phyloP scores from a whole-genome alignment of 2,329 filamentous ascomycete genomes.

The Cordyceps militaris region DNA sequence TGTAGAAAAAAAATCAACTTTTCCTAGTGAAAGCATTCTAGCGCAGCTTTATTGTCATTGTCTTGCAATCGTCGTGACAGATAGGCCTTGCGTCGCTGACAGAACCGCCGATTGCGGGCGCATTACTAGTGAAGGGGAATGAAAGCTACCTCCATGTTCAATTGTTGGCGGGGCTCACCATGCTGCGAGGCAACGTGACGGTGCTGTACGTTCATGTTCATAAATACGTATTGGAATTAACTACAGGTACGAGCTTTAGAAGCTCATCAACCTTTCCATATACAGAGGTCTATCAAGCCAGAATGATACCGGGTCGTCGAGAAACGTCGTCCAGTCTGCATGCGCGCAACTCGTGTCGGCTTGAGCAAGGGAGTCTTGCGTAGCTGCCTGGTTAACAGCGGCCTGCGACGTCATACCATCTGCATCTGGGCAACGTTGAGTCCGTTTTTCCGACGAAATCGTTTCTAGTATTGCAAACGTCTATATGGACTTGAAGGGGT shows the following conservation, averaged over 20 bases:
- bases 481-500: not conserved
- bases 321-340: not conserved
- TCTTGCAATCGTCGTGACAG: not conserved
- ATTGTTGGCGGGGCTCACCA: not conserved
- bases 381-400: not conserved
- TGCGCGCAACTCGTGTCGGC: not conserved
- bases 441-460: not conserved
- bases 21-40: too few species aligned
- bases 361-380: not conserved
- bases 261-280: not conserved
- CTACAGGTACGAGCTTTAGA: not conserved
- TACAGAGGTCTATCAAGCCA: conserved; percentile 1
- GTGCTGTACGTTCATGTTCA: not conserved
- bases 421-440: not conserved
- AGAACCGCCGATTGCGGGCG: not conserved
- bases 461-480: not conserved
- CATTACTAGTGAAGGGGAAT: not conserved
- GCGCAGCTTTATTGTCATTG: too few species aligned
- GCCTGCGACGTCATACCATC: not conserved
- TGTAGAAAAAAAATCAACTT: too few species aligned
- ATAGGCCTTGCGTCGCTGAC: not conserved
- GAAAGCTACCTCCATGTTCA: not conserved
- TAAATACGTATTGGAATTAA: not conserved
- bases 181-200: not conserved
- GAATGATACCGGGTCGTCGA: not conserved